Evolutionary conservation across 2,329 filamentous ascomycete species (phyloP).

Genomic region (Penicillium sp.): DNA sequence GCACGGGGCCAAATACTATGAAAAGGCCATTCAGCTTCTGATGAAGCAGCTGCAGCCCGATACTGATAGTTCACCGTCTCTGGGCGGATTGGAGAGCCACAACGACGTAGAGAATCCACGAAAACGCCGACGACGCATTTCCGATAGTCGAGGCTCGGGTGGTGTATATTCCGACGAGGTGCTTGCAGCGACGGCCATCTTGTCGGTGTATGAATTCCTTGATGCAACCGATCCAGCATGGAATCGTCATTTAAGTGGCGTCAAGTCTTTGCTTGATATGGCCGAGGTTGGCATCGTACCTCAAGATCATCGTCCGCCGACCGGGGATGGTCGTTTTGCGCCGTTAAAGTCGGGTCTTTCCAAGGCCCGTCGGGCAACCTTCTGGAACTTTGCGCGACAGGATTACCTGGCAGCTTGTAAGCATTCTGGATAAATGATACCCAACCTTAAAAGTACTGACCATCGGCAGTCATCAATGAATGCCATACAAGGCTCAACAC

Average conservation of each 20-base stretch:
- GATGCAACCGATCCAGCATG: constrained; percentile 67
- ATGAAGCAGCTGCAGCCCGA: constrained; percentile 50
- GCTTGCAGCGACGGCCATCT: constrained; percentile 66
- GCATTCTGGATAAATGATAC: constrained; percentile 16
- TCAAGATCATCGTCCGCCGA: constrained; percentile 45
- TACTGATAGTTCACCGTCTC: constrained; percentile 35
- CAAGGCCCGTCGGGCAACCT: constrained; percentile 62
- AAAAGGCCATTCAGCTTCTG: constrained; percentile 63
- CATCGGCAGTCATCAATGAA: constrained; percentile 56
- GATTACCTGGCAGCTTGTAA: constrained; percentile 67
- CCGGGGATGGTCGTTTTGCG: constrained; percentile 40
- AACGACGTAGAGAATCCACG: constrained; percentile 47
- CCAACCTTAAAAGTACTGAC: too few species aligned
- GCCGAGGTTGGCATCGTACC: constrained; percentile 48
- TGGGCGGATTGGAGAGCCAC: constrained; percentile 28
- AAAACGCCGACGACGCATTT: constrained; percentile 44
- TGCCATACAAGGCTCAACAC: constrained; percentile 65
- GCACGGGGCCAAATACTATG: constrained; percentile 66
- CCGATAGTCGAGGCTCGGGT: constrained; percentile 51
- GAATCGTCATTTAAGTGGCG: constrained; percentile 67
- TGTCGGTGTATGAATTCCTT: constrained; percentile 71
- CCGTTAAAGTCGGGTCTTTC: constrained; percentile 48
- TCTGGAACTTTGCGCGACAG: constrained; percentile 70
- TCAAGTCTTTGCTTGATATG: constrained; percentile 64
- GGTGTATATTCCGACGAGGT: constrained; percentile 59